These are phyloP conservation scores for Vigna radiata DNA, from an alignment of 306 rosid species.

Conservation along the genomic window DNA sequence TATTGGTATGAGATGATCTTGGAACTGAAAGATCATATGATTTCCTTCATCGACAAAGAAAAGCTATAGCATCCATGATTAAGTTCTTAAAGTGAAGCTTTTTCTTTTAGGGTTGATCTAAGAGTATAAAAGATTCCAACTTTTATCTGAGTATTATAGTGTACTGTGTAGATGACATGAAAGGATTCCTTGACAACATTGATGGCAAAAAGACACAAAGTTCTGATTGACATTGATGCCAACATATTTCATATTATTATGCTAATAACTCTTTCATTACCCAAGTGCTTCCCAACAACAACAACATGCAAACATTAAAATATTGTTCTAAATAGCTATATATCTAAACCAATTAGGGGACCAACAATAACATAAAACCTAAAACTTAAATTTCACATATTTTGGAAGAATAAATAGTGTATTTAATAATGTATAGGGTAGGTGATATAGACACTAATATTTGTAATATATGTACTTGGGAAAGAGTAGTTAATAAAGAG, in stretches of 20 bases:
- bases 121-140: slow-evolving; percentile 30
- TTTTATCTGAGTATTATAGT: slow-evolving; percentile 23
- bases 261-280: slow-evolving; percentile 20
- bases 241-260: background rate
- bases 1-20: background rate
- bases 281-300: background rate
- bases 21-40: background rate
- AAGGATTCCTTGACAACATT: slow-evolving; percentile 42
- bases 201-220: slow-evolving; percentile 13
- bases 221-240: slow-evolving; percentile 12
- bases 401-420: background rate
- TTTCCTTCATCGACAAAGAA: background rate
- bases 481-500: background rate
- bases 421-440: background rate
- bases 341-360: no score
- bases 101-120: slow-evolving; percentile 31
- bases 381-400: no score
- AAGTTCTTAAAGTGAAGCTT: slow-evolving; percentile 11
- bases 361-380: no score
- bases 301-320: no score
- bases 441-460: background rate
- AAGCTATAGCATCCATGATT: background rate
- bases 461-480: background rate
- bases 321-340: no score
- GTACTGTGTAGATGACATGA: slow-evolving; percentile 9